Percentiles rank a stretch among this genome's conserved stretches.
These are phyloP conservation scores for Solanum neorickii DNA, from an alignment of 257 asterid genomes.

Conservation along the genomic window DNA sequence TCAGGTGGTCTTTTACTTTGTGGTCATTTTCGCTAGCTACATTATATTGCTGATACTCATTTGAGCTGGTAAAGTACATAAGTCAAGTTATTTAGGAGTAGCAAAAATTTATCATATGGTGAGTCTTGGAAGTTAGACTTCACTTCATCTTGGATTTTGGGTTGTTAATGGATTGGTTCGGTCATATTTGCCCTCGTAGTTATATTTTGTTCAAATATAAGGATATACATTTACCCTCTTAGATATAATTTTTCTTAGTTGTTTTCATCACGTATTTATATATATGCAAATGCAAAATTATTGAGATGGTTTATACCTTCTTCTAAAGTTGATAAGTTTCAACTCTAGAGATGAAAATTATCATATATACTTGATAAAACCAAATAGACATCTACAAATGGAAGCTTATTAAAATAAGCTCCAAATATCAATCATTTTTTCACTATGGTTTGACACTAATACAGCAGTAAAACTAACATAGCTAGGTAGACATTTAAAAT, in stretches of 20 bases:
- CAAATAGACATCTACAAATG: background rate
- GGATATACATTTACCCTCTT: background rate
- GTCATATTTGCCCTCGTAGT: background rate
- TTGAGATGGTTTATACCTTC: no score
- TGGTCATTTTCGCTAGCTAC: slow-evolving; percentile 18
- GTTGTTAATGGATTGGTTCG: background rate
- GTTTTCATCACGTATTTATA: background rate
- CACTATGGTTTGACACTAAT: background rate
- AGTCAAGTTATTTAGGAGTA: background rate
- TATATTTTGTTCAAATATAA: background rate
- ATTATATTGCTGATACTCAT: background rate
- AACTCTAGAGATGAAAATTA: no score
- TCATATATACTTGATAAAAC: background rate
- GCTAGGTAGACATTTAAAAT: background rate
- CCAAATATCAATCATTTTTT: background rate
- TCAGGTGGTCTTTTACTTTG: slow-evolving; percentile 66
- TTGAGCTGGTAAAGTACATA: background rate
- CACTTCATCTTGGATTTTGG: background rate
- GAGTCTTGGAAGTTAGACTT: background rate
- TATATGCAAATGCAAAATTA: no score
- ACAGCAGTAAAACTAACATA: background rate
- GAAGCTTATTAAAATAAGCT: slow-evolving; percentile 16
- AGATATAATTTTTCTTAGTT: background rate
- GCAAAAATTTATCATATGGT: background rate
- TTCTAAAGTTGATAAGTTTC: no score